These are phyloP conservation scores for Fraxinus albicans DNA, from an alignment of 305 asterid species.

Conservation along the genomic window DNA sequence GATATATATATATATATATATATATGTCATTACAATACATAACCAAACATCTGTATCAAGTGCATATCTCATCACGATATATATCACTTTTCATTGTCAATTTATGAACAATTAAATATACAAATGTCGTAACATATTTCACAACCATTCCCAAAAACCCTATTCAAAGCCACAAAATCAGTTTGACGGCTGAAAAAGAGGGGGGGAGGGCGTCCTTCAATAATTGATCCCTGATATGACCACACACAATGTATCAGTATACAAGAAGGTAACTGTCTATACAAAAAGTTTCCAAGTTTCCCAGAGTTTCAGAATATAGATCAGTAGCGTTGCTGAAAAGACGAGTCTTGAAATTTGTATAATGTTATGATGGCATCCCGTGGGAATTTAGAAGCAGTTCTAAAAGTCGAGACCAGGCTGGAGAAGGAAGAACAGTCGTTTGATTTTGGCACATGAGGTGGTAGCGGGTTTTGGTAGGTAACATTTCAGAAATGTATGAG, in stretches of 20 bases:
- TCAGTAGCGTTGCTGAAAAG: neutral
- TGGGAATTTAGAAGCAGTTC: neutral
- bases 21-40: neutral
- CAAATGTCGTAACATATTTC: neutral
- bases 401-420: neutral
- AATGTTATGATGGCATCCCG: neutral
- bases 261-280: neutral
- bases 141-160: constrained; percentile 3
- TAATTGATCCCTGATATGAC: neutral
- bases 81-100: neutral
- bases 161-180: neutral
- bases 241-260: neutral
- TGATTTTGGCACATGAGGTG: neutral
- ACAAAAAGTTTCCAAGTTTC: neutral
- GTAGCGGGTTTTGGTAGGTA: neutral
- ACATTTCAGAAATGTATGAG: neutral
- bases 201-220: neutral
- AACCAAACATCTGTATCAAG: neutral
- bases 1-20: too few relatives aligned
- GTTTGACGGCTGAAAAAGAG: neutral
- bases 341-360: neutral
- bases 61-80: neutral
- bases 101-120: neutral
- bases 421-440: neutral
- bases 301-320: neutral